Evolutionary conservation across 2,329 filamentous ascomycete species (phyloP).

Genomic region (Shiraia bambusicola): DNA sequence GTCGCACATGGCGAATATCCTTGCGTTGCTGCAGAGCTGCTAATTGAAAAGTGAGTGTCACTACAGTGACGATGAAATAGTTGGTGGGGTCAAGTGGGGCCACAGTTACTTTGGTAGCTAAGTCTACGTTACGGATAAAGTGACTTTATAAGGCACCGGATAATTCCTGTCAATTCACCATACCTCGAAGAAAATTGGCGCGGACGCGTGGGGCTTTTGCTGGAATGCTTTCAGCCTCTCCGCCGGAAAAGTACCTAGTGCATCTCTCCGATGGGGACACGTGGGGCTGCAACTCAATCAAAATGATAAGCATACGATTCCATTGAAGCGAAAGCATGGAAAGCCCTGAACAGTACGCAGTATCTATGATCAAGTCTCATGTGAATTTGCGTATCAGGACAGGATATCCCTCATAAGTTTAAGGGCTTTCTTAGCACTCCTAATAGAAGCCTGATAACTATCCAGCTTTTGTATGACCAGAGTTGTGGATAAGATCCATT

Average conservation of each 20-base stretch:
- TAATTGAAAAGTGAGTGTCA: constrained; percentile 5
- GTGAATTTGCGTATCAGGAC: too few relatives aligned
- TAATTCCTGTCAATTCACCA: constrained; percentile 11
- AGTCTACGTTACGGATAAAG: constrained; percentile 18
- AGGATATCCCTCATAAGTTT: constrained; percentile 5
- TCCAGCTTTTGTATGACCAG: constrained; percentile 52
- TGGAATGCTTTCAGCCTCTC: constrained; percentile 1
- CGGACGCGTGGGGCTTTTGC: constrained; percentile 4
- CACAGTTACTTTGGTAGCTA: constrained; percentile 8
- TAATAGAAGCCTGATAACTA: constrained; percentile 21
- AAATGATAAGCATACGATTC: background rate
- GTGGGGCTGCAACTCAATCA: constrained; percentile 3
- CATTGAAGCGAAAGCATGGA: background rate
- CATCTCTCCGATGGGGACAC: constrained; percentile 2
- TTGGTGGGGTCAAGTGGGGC: constrained; percentile 10
- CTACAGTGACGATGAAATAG: constrained; percentile 6
- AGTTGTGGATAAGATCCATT: constrained; percentile 46
- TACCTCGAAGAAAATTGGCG: constrained; percentile 2
- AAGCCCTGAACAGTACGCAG: background rate
- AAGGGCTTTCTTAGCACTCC: constrained; percentile 16
- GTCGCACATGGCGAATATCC: background rate
- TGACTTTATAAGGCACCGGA: constrained; percentile 22
- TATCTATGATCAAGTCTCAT: too few relatives aligned
- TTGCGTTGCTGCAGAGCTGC: constrained; percentile 8
- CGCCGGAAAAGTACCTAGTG: constrained; percentile 1